Evolutionary conservation across 1,139 yeast species (phyloP).

Genomic region (Blastobotrys arbuscula): DNA sequence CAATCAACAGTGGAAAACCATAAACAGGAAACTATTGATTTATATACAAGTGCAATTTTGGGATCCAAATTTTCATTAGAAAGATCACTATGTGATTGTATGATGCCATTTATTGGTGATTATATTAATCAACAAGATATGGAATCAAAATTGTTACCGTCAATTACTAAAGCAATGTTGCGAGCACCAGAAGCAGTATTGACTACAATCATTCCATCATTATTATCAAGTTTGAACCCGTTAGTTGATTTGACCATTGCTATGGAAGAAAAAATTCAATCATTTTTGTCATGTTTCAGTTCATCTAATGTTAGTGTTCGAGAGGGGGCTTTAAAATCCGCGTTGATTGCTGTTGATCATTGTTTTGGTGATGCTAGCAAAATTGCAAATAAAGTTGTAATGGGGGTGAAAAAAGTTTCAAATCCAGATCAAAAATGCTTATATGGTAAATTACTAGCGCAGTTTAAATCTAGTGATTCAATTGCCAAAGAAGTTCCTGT

Average conservation of each 20-base stretch:
- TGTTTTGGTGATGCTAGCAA: slow-evolving; percentile 27
- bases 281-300: slow-evolving; percentile 60
- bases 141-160: slow-evolving; percentile 45
- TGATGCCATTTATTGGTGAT: slow-evolving; percentile 41
- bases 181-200: slow-evolving; percentile 77
- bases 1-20: slow-evolving; percentile 20
- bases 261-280: slow-evolving; percentile 48
- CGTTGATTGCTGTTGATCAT: slow-evolving; percentile 28
- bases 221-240: slow-evolving; percentile 39
- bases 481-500: slow-evolving; percentile 38
- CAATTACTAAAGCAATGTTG: slow-evolving; percentile 67
- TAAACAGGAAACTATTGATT: slow-evolving; percentile 22
- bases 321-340: slow-evolving; percentile 44
- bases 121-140: slow-evolving; percentile 44
- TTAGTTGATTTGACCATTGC: slow-evolving; percentile 37
- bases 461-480: slow-evolving; percentile 16
- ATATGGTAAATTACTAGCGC: slow-evolving; percentile 40
- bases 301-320: slow-evolving; percentile 67
- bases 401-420: slow-evolving; percentile 47
- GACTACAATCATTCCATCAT: slow-evolving; percentile 45
- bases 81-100: slow-evolving; percentile 27
- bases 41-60: slow-evolving; percentile 29
- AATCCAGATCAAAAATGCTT: slow-evolving; percentile 61
- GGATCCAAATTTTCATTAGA: slow-evolving; percentile 28
- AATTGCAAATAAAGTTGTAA: slow-evolving; percentile 49